phyloP scores from a whole-genome alignment of 1,139 yeast species.

The Blastobotrys elegans region DNA sequence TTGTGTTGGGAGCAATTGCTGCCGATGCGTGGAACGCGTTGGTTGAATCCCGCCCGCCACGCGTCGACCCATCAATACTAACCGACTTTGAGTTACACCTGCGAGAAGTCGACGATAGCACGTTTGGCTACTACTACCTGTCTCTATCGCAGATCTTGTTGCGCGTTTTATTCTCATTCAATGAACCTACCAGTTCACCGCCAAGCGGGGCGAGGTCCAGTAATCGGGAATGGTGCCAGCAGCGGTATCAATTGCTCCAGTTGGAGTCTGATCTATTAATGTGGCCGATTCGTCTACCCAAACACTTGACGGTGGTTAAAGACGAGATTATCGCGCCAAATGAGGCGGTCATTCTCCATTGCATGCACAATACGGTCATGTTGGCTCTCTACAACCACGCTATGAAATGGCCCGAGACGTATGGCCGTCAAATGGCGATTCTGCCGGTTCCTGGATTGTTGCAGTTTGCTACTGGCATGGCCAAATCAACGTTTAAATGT shows the following conservation, averaged over 20 bases:
- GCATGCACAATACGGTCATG: constrained; percentile 21
- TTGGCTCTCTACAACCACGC: constrained; percentile 19
- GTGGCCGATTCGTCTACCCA: constrained; percentile 24
- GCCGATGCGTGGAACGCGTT: constrained; percentile 19
- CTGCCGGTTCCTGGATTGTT: constrained; percentile 23
- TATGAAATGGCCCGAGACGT: constrained; percentile 14
- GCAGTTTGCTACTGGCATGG: constrained; percentile 25
- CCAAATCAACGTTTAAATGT: constrained; percentile 22
- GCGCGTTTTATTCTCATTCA: constrained; percentile 9
- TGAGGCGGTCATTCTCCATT: constrained; percentile 23
- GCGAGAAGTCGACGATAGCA: constrained; percentile 15
- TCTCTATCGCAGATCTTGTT: constrained; percentile 16
- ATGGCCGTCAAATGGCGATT: constrained; percentile 21
- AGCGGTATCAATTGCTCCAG: constrained; percentile 9
- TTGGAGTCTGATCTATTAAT: constrained; percentile 23
- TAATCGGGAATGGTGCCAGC: constrained; percentile 5
- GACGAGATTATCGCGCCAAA: constrained; percentile 23
- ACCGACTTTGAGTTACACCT: constrained; percentile 10
- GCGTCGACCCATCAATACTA: constrained; percentile 1
- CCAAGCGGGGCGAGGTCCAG: background rate
- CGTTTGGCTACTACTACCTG: constrained; percentile 20
- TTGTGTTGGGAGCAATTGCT: constrained; percentile 15
- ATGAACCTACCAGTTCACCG: background rate
- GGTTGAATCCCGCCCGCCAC: constrained; percentile 12
- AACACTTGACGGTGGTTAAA: constrained; percentile 22